These are phyloP conservation scores for Penicillium sp. DNA, from an alignment of 2,329 filamentous ascomycete genomes.

Conservation along the genomic window DNA sequence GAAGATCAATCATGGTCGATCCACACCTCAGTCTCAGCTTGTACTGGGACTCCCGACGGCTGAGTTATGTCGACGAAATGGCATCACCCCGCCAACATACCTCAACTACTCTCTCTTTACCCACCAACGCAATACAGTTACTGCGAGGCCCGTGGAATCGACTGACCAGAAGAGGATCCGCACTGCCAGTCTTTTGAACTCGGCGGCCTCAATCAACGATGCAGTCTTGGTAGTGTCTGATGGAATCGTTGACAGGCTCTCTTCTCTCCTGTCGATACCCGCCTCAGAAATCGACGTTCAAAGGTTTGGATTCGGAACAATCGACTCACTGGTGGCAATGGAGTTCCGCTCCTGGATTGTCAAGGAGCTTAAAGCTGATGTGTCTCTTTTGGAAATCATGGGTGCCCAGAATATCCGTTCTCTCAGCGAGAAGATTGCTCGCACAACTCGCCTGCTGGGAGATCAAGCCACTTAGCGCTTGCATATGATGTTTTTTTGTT, in stretches of 20 bases:
- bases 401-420: slow-evolving; percentile 21
- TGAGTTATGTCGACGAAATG: slow-evolving; percentile 21
- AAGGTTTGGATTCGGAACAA: slow-evolving; percentile 26
- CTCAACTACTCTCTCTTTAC: slow-evolving; percentile 32
- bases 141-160: background rate
- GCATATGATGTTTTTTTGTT: background rate
- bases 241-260: slow-evolving; percentile 20
- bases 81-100: slow-evolving; percentile 24
- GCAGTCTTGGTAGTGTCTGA: slow-evolving; percentile 16
- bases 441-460: slow-evolving; percentile 10
- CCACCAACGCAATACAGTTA: slow-evolving; percentile 10
- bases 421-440: slow-evolving; percentile 22
- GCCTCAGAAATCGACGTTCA: slow-evolving; percentile 29
- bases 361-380: slow-evolving; percentile 31
- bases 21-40: slow-evolving; percentile 11
- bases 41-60: slow-evolving; percentile 24
- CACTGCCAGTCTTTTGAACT: slow-evolving; percentile 10
- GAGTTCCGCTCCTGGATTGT: slow-evolving; percentile 35
- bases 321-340: slow-evolving; percentile 35
- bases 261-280: slow-evolving; percentile 28
- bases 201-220: slow-evolving; percentile 1
- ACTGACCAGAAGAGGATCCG: slow-evolving; percentile 11
- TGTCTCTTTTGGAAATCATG: slow-evolving; percentile 27
- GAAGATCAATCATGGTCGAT: background rate
- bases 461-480: background rate